A percentile compares a stretch with the other conserved stretches of the same genome.
Conservation (phyloP, 345 rosid genomes). For the Physaria fendleri region DNA sequence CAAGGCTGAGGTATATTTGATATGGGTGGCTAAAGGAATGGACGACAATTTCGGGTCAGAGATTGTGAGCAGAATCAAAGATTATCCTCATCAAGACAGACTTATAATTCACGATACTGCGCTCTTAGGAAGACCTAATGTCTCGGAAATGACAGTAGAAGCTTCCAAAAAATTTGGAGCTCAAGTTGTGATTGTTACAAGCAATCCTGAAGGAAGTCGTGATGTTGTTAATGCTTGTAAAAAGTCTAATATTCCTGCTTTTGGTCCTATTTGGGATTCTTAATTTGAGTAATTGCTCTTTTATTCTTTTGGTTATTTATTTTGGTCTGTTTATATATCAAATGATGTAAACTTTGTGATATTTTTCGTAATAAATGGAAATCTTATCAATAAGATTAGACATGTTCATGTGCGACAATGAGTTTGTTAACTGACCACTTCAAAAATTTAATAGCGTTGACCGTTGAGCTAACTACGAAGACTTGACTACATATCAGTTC, state of each 20-base stretch:
- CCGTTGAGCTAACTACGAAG: not conserved
- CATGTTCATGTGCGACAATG: not conserved
- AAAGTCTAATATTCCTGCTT: slow-evolving; percentile 52
- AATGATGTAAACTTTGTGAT: not conserved
- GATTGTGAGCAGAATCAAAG: slow-evolving; percentile 46
- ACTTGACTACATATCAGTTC: not conserved
- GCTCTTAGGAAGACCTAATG: slow-evolving; percentile 56
- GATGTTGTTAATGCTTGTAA: slow-evolving; percentile 71
- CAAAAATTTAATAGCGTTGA: not conserved
- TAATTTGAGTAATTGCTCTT: slow-evolving; percentile 12
- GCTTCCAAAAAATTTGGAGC: slow-evolving; percentile 61
- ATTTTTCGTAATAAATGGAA: not conserved
- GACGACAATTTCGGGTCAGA: slow-evolving; percentile 65
- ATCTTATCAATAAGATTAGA: not conserved
- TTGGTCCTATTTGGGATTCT: slow-evolving; percentile 96
- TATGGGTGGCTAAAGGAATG: slow-evolving; percentile 80
- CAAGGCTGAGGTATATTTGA: slow-evolving; percentile 44
- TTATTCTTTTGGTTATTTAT: not conserved
- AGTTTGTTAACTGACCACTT: not conserved
- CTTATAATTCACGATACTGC: slow-evolving; percentile 72
- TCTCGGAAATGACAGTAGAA: slow-evolving; percentile 59
- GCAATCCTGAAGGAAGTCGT: slow-evolving; percentile 85
- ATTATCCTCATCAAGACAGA: slow-evolving; percentile 43
- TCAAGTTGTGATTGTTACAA: slow-evolving; percentile 75
- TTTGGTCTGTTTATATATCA: not conserved